A percentile compares a stretch with the other conserved stretches of the same genome.
These are phyloP conservation scores for Candida khao-thaluensis DNA, from an alignment of 805 yeast species.

Conservation along the genomic window DNA sequence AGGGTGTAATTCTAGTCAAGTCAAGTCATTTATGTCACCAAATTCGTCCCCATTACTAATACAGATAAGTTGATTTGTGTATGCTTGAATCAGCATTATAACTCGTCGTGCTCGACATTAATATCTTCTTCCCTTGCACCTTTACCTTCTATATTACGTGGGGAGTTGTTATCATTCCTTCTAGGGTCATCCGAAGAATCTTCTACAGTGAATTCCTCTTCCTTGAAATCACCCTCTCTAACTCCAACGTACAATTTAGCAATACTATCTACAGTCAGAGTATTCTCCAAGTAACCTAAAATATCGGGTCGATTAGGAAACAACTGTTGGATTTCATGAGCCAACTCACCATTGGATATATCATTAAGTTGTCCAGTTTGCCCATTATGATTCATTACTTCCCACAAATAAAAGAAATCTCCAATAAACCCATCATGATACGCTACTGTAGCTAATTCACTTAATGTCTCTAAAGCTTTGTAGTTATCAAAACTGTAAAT, in stretches of 20 bases:
- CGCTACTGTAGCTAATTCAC: neutral
- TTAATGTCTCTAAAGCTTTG: neutral
- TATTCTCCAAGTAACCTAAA: neutral
- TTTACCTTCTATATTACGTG: no score
- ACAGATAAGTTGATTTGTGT: no score
- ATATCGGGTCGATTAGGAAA: neutral
- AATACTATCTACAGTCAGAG: neutral
- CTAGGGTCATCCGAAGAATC: no score
- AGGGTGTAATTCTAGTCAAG: no score
- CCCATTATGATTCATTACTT: constrained; percentile 3
- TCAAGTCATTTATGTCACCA: no score
- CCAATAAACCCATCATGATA: constrained; percentile 4
- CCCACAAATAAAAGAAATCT: constrained; percentile 1
- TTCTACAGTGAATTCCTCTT: no score
- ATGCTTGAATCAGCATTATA: no score
- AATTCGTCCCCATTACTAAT: no score
- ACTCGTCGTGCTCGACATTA: no score
- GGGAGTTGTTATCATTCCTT: no score
- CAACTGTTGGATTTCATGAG: neutral
- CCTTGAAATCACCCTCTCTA: no score
- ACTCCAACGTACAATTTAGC: neutral
- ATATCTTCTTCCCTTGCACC: no score
- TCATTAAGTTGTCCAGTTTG: neutral
- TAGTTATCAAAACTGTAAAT: constrained; percentile 1
- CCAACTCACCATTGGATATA: neutral